Conservation (phyloP, 257 asterid species). For the Solanum bulbocastanum region DNA sequence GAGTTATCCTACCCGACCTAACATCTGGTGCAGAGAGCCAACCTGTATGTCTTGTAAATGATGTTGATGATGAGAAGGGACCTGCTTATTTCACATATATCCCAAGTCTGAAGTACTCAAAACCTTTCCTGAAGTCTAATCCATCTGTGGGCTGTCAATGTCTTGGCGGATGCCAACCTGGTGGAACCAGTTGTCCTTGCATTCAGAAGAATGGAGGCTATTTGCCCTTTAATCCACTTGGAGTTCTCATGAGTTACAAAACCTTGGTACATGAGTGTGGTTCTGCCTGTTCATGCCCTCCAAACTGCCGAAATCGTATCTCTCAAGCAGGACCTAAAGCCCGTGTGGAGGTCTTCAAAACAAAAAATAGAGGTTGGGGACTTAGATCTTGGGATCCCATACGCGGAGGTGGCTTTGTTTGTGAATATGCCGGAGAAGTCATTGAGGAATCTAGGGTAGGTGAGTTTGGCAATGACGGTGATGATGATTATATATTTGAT, state of each 20-base stretch:
- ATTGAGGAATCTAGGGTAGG: constrained; percentile 25
- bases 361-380: constrained; percentile 88
- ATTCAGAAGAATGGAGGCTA: constrained; percentile 46
- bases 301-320: constrained; percentile 60
- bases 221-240: constrained; percentile 57
- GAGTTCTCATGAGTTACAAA: constrained; percentile 50
- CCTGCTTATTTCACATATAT: constrained; percentile 81
- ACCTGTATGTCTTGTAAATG: constrained; percentile 78
- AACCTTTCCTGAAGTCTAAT: constrained; percentile 33
- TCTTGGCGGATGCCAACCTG: constrained; percentile 79
- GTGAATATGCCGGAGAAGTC: constrained; percentile 91
- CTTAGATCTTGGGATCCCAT: constrained; percentile 96
- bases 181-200: constrained; percentile 59
- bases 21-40: constrained; percentile 69
- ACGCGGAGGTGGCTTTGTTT: constrained; percentile 71
- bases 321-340: constrained; percentile 64
- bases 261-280: constrained; percentile 69
- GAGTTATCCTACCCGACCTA: constrained; percentile 73
- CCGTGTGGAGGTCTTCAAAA: constrained; percentile 77
- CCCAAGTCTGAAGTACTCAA: constrained; percentile 39
- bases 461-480: constrained; percentile 31
- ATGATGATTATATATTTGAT: constrained; percentile 56
- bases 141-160: constrained; percentile 57
- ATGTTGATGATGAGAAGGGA: constrained; percentile 79
- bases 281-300: constrained; percentile 59